phyloP scores from a whole-genome alignment of 2,329 filamentous ascomycete genomes.

The Ceratocystis lukuohia region DNA sequence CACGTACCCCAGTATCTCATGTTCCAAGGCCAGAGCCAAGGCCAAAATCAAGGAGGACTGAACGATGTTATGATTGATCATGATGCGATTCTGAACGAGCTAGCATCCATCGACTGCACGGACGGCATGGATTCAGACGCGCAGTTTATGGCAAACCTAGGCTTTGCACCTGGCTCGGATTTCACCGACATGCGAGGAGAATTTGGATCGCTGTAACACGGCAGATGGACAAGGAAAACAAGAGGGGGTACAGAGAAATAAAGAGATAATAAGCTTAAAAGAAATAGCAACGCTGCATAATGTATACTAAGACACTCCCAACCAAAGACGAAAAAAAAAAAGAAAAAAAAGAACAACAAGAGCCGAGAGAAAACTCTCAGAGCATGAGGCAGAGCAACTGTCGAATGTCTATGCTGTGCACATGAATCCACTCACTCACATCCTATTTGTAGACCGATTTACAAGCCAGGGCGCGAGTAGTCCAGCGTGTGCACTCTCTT shows the following conservation, averaged over 20 bases:
- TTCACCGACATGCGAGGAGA: slow-evolving; percentile 38
- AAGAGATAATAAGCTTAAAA: background rate
- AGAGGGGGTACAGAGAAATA: background rate
- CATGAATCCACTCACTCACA: background rate
- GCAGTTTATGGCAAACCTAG: slow-evolving; percentile 54
- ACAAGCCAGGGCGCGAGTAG: slow-evolving; percentile 38
- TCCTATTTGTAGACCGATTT: background rate
- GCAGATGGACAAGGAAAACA: background rate
- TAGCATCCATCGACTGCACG: slow-evolving; percentile 37
- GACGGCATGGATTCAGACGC: slow-evolving; percentile 41
- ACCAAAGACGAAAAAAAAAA: background rate
- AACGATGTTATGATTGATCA: slow-evolving; percentile 29
- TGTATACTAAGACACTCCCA: background rate
- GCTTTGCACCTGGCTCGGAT: slow-evolving; percentile 49
- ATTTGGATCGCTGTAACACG: slow-evolving; percentile 25
- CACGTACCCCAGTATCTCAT: slow-evolving; percentile 14
- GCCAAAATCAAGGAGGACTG: background rate
- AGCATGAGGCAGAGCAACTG: background rate
- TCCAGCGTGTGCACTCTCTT: slow-evolving; percentile 51
- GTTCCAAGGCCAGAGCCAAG: slow-evolving; percentile 1
- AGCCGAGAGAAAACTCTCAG: background rate
- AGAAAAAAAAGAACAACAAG: background rate
- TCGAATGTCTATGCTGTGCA: background rate
- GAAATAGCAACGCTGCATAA: slow-evolving; percentile 8
- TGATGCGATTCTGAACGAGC: slow-evolving; percentile 39